Evolutionary conservation across 2,329 filamentous ascomycete species (phyloP).

Genomic region (Penicillium sp.): DNA sequence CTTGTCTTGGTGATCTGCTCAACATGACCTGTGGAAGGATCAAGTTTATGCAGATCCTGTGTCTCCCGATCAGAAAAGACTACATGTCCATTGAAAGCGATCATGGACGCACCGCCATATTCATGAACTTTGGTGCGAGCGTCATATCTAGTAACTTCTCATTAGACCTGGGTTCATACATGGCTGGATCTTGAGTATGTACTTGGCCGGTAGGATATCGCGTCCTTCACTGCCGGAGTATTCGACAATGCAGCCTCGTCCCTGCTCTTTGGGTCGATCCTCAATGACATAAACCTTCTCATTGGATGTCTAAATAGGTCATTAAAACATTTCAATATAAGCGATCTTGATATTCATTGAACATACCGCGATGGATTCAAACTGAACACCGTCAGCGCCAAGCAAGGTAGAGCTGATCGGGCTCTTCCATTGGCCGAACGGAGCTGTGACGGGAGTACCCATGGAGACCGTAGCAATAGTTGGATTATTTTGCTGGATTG

Average conservation of each 20-base stretch:
- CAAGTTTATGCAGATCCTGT: constrained; percentile 45
- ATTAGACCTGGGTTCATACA: not conserved
- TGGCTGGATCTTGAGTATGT: constrained; percentile 38
- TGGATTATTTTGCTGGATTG: not conserved
- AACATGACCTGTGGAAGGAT: constrained; percentile 39
- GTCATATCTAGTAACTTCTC: constrained; percentile 37
- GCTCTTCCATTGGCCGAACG: constrained; percentile 39
- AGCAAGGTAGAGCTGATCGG: constrained; percentile 29
- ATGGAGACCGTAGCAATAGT: not conserved
- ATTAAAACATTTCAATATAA: not conserved
- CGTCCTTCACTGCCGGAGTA: constrained; percentile 6
- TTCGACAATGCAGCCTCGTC: constrained; percentile 47
- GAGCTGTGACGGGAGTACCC: constrained; percentile 11
- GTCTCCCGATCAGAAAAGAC: constrained; percentile 50
- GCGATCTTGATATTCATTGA: not conserved
- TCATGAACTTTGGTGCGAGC: constrained; percentile 51
- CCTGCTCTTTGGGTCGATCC: constrained; percentile 36
- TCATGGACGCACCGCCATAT: constrained; percentile 51
- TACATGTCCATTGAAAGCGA: constrained; percentile 40
- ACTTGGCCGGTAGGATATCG: constrained; percentile 28
- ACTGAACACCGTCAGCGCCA: constrained; percentile 23
- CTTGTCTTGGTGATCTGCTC: constrained; percentile 27
- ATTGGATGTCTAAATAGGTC: constrained; percentile 3
- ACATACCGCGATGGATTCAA: constrained; percentile 15
- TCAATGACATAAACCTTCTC: constrained; percentile 33